Base-by-base conservation (phyloP, 139 green algal genomes). In the Prasinococcaceae sp. region DNA sequence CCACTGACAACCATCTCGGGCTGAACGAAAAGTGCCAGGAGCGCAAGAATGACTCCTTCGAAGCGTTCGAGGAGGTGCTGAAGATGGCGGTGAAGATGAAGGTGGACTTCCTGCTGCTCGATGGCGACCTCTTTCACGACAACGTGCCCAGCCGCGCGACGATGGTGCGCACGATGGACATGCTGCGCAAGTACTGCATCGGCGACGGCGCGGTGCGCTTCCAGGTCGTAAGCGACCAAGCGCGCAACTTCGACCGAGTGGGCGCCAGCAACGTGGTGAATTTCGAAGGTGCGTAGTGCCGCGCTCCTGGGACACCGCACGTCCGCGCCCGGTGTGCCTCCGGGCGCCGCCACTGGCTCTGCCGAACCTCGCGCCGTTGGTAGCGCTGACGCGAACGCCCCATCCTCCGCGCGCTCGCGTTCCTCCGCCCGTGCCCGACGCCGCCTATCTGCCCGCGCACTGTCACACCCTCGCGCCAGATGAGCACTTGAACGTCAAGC, bases 51-150 rank as follows among this genome's bases (percentile, higher is more conserved):
- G 90, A 98, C 63, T 89, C 82, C 0, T 98, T 98, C 60, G 22
- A 55, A 2, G 64, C 83, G 0, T 97, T 98, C 57, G 81, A 92
- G 41, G 88, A 95, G 61, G 77, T 96, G 19, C 75, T 94, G 49
- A 42, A 70, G 30, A 68, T 73, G 9, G 74, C 75, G 3, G 35
- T 27, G 53, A 47, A 32, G 9, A 39, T 69, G 53, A 50, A 73
- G 20, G 89, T 79, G 10, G 89, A 97, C 71, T 47, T 84, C 22
- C 72, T 97, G 47, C 73, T 98, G 44, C 81, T 98, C 37, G 90
- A 82, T 12, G 89, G 90, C 1, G 90, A 98, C 68, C 69, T 98
- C 2, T 98, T 98, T 66, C 87, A 98, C 60, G 85, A 95, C 50
- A 96, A 95, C 76, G 94, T 93, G 68, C 88, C 88, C 19, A 82